Base-by-base conservation (phyloP, 805 yeast species). In the Suhomyces canberraensis region DNA sequence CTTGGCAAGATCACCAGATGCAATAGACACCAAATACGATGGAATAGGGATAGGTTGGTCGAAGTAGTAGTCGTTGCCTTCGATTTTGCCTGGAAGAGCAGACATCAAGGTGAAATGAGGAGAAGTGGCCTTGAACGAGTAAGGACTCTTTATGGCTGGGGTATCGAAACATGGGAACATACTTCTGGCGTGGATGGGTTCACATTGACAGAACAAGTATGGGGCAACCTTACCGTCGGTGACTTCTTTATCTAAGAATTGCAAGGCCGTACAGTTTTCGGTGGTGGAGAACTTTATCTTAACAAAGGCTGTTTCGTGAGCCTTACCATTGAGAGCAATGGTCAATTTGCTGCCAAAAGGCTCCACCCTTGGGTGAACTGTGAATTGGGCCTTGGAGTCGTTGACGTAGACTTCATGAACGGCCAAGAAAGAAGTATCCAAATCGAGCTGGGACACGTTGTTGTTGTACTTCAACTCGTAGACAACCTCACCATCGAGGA, bases 141-240 rank as follows among this genome's bases (percentile, higher is more conserved):
- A 61, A 0, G 58, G 49, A 8, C 60, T 47, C 40, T 61, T 61
- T 16, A 57, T 50, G 3, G 56, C 60, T 4, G 67, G 67, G 3
- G 66, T 61, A 38, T 61, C 67, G 42, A 61, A 61, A 40, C 67
- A 58, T 3, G 67, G 67, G 46, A 59, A 61, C 35, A 61, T 47
- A 20, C 61, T 56, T 25, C 67, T 48, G 18, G 66, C 67, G 37
- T 61, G 67, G 33, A 60, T 60, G 26, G 64, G 54, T 44, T 61
- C 60, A 41, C 68, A 60, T 44, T 61, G 68, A 19, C 65, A 61
- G 41, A 61, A 61, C 35, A 61, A 43, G 45, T 56, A 61, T 1
- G 64, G 62, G 15, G 61, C 65, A 3, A 54, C 52, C 33, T 61
- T 60, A 15, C 64, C 64, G 29, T 42, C 46, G 19, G 49, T 45